Conservation (phyloP, 441 rosid genomes). For the Corymbia calophylla region DNA sequence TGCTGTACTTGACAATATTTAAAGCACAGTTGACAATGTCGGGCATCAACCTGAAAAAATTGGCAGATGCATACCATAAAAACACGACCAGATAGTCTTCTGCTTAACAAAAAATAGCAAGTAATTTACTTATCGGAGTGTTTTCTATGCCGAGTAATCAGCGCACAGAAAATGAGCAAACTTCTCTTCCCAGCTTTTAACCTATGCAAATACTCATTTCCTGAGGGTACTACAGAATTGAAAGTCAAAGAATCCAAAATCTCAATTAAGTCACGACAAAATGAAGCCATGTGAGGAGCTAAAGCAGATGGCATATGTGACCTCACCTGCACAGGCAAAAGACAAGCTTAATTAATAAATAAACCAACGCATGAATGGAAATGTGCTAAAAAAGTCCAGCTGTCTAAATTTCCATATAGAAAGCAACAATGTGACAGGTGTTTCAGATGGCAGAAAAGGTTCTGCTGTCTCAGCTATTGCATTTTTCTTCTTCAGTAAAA, state of each 20-base stretch:
- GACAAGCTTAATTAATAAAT: background rate
- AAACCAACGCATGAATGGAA: background rate
- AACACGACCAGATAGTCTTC: background rate
- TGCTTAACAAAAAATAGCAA: background rate
- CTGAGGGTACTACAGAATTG: constrained; percentile 26
- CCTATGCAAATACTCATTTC: constrained; percentile 40
- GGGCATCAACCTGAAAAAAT: constrained; percentile 59
- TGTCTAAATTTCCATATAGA: background rate
- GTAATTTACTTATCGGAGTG: constrained; percentile 63
- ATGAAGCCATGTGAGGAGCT: constrained; percentile 44
- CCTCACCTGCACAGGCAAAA: constrained; percentile 44
- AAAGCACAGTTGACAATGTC: constrained; percentile 49
- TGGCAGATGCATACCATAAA: background rate
- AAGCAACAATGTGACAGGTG: background rate
- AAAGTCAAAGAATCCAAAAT: constrained; percentile 60
- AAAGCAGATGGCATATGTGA: constrained; percentile 77
- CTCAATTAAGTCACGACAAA: constrained; percentile 46
- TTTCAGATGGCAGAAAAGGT: background rate
- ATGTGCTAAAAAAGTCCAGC: background rate
- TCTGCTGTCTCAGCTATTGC: background rate
- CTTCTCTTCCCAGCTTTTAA: constrained; percentile 74
- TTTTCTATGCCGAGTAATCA: constrained; percentile 77
- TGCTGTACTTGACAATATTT: constrained; percentile 48
- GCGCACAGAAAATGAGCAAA: constrained; percentile 61
- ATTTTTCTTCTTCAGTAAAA: background rate